Evolutionary conservation across 306 rosid species (phyloP).

Genomic region (Citrullus colocynthis): DNA sequence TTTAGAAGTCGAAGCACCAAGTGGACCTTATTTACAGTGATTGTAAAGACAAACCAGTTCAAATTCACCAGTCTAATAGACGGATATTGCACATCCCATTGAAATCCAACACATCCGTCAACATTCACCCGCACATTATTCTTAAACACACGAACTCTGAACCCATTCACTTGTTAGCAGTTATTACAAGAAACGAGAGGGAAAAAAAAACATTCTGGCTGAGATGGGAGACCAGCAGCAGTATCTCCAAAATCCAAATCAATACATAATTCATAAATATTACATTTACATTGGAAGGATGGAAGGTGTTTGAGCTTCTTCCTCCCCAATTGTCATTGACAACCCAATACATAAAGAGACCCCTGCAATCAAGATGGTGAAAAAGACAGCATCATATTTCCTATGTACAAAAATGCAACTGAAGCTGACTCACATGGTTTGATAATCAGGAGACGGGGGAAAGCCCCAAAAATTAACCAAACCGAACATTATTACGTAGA

Average conservation of each 20-base stretch:
- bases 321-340: background rate
- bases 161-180: background rate
- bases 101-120: background rate
- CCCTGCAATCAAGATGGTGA: background rate
- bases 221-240: background rate
- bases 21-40: background rate
- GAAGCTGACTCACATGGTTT: constrained; percentile 5
- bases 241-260: background rate
- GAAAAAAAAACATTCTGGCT: too few relatives aligned
- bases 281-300: background rate
- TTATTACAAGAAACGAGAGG: too few relatives aligned
- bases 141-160: background rate
- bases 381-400: background rate
- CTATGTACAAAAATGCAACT: constrained; percentile 7
- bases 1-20: too few relatives aligned
- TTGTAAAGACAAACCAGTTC: background rate
- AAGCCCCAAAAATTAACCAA: constrained; percentile 2
- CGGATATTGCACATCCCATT: background rate
- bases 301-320: constrained; percentile 1
- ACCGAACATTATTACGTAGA: background rate
- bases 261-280: background rate
- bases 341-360: background rate
- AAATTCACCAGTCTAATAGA: background rate
- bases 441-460: background rate
- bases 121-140: background rate